Evolutionary conservation across 768 basidiomycete species (phyloP).

Genomic region (Naematelia aurantialba): DNA sequence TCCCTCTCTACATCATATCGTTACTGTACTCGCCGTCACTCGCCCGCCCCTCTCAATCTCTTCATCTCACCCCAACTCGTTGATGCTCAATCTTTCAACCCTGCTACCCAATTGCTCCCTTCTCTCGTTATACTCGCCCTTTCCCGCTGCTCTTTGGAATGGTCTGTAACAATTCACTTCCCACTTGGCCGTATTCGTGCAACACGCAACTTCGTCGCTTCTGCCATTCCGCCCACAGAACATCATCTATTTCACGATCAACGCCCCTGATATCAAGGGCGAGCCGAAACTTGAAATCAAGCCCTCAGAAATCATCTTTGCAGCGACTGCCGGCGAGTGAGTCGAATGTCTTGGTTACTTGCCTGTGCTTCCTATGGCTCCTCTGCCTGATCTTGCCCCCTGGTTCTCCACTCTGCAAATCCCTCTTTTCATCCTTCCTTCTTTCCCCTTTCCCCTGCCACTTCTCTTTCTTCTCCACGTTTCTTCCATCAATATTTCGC

Average conservation of each 20-base stretch:
- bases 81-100: too few relatives aligned
- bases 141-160: too few relatives aligned
- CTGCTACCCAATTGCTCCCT: too few relatives aligned
- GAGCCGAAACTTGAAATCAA: conserved; percentile 49
- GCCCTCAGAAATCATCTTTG: conserved; percentile 50
- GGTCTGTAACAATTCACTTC: too few relatives aligned
- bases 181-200: too few relatives aligned
- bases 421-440: conserved; percentile 2
- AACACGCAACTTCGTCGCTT: too few relatives aligned
- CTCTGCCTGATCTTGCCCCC: not conserved
- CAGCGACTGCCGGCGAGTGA: conserved; percentile 50
- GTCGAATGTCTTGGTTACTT: conserved; percentile 8
- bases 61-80: too few relatives aligned
- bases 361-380: not conserved
- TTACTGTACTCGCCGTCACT: too few relatives aligned
- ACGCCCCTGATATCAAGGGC: conserved; percentile 45
- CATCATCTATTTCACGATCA: conserved; percentile 69
- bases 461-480: not conserved
- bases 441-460: not conserved
- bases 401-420: not conserved
- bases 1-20: too few relatives aligned
- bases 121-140: too few relatives aligned
- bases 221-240: too few relatives aligned
- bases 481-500: not conserved
- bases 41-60: too few relatives aligned